phyloP scores from a whole-genome alignment of 106 monocot species.

The Dioscorea zingiberensis region DNA sequence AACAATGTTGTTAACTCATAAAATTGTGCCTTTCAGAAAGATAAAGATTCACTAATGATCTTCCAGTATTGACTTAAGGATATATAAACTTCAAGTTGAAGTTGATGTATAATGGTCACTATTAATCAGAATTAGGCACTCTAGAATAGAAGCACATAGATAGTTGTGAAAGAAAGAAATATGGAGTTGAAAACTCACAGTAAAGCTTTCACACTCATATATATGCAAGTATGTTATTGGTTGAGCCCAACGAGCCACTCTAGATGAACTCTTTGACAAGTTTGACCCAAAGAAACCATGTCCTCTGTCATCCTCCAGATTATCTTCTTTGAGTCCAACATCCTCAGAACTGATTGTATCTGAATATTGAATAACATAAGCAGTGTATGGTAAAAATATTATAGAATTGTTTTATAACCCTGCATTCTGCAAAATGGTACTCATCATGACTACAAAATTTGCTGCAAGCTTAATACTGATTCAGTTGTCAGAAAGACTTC shows the following conservation, averaged over 20 bases:
- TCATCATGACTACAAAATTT: background rate
- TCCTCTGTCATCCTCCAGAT: constrained; percentile 71
- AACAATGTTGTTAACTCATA: too few relatives aligned
- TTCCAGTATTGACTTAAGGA: too few relatives aligned
- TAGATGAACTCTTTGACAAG: constrained; percentile 38
- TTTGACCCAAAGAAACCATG: constrained; percentile 80
- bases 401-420: background rate
- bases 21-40: too few relatives aligned
- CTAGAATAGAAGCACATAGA: too few relatives aligned
- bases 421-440: background rate
- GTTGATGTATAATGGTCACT: too few relatives aligned
- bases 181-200: constrained; percentile 36
- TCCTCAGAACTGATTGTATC: constrained; percentile 72
- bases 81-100: too few relatives aligned
- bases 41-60: too few relatives aligned
- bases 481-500: too few relatives aligned
- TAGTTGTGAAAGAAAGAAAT: too few relatives aligned
- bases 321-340: constrained; percentile 66
- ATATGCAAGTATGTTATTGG: constrained; percentile 90
- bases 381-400: background rate
- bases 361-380: constrained; percentile 25
- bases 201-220: constrained; percentile 72
- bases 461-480: background rate
- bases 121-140: too few relatives aligned
- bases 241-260: constrained; percentile 73